Evolutionary conservation across 78 protist genomes (phyloP).

Genomic region (Chrysochromulina parva): DNA sequence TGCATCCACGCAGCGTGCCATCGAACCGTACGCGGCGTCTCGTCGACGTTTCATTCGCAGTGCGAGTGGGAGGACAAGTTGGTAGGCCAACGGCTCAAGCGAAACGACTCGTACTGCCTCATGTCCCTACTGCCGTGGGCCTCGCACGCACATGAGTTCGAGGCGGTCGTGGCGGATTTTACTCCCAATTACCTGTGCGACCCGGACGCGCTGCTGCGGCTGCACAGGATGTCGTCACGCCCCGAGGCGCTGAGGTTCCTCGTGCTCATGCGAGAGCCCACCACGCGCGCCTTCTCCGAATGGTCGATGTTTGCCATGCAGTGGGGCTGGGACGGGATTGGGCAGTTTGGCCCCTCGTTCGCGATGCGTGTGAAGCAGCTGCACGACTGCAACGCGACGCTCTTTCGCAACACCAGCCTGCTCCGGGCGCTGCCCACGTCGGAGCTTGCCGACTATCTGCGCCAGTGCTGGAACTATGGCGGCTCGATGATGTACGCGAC

Average conservation of each 20-base stretch:
- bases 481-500: neutral
- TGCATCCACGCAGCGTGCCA: neutral
- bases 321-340: neutral
- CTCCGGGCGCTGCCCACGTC: neutral
- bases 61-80: neutral
- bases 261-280: neutral
- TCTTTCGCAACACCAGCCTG: neutral
- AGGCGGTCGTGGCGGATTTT: neutral
- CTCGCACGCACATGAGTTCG: neutral
- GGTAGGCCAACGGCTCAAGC: neutral
- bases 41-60: neutral
- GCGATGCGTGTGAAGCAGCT: neutral
- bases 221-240: neutral
- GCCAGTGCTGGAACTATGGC: neutral
- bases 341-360: neutral
- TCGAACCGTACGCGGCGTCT: neutral
- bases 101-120: neutral
- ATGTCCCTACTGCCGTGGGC: neutral
- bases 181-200: constrained; percentile 6
- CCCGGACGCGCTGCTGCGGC: neutral
- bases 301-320: constrained; percentile 10
- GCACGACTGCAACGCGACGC: neutral
- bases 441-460: neutral
- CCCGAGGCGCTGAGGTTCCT: neutral
- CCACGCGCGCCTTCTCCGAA: constrained; percentile 1